These are phyloP conservation scores for Colletotrichum sidae DNA, from an alignment of 2,329 filamentous ascomycete genomes.

Conservation along the genomic window DNA sequence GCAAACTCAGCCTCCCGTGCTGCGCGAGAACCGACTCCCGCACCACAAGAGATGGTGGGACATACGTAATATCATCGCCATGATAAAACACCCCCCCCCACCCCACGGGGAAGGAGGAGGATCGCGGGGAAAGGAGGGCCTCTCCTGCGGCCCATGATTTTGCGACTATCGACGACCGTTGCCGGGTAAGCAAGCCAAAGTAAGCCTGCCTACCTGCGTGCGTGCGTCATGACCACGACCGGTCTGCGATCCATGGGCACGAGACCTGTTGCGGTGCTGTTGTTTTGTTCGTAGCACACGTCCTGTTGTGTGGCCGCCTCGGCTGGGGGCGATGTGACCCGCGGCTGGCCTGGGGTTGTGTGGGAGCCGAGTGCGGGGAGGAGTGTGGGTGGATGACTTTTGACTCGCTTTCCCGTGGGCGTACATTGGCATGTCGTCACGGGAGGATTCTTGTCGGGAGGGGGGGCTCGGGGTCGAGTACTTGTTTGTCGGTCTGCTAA, in stretches of 20 bases:
- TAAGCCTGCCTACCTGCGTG: too few relatives aligned
- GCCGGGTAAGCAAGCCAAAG: constrained; percentile 3
- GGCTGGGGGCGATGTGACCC: constrained; percentile 1
- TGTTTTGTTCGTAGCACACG: not conserved
- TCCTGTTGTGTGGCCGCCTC: not conserved
- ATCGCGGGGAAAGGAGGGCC: not conserved
- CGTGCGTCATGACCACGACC: constrained; percentile 10
- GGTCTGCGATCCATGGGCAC: constrained; percentile 17
- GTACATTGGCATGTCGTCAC: too few relatives aligned
- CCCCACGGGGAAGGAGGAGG: too few relatives aligned
- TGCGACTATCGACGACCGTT: not conserved
- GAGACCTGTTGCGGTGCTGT: constrained; percentile 15
- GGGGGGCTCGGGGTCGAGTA: too few relatives aligned
- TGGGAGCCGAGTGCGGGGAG: not conserved
- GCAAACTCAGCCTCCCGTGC: not conserved
- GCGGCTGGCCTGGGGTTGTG: not conserved
- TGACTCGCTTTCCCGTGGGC: not conserved
- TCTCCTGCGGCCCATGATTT: not conserved
- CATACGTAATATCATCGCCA: not conserved
- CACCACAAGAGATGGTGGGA: too few relatives aligned
- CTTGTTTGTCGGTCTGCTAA: not conserved
- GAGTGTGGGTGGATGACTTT: not conserved
- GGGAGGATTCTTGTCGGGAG: too few relatives aligned
- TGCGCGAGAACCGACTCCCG: not conserved
- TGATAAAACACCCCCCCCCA: not conserved